A percentile compares a stretch with the other conserved stretches of the same genome.
phyloP scores from a whole-genome alignment of 345 rosid genomes.

The Gossypioides kirkii region DNA sequence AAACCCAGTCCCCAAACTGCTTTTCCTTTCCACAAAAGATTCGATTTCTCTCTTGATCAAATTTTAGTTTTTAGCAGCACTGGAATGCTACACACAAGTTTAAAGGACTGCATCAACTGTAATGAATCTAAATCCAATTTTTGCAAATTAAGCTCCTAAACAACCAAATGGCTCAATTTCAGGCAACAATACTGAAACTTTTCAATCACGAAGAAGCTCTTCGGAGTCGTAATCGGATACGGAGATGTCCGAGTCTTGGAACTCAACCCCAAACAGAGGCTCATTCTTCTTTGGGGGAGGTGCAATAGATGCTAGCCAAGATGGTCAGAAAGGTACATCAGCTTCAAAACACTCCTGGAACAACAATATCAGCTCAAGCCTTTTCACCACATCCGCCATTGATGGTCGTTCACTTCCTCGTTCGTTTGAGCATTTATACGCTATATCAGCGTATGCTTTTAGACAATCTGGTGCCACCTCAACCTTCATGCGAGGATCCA shows the following conservation, averaged over 20 bases:
- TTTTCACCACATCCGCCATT: conserved; percentile 37
- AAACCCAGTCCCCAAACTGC: too few relatives aligned
- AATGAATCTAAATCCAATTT: conserved; percentile 2
- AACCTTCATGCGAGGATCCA: conserved; percentile 24
- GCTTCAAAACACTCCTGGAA: conserved; percentile 18
- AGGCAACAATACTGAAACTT: not conserved
- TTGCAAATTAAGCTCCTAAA: not conserved
- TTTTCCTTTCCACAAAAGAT: too few relatives aligned
- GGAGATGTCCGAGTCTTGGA: not conserved
- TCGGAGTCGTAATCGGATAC: not conserved
- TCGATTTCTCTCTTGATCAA: too few relatives aligned
- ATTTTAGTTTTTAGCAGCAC: too few relatives aligned
- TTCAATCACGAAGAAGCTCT: not conserved
- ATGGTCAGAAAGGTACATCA: conserved; percentile 1
- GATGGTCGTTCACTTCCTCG: conserved; percentile 27
- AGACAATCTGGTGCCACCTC: conserved; percentile 28
- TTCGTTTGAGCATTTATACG: conserved; percentile 29
- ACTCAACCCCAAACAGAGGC: not conserved
- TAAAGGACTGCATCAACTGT: not conserved
- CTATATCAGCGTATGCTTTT: conserved; percentile 28
- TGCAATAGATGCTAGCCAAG: not conserved
- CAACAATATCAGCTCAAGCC: conserved; percentile 28
- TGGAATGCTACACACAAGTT: too few relatives aligned
- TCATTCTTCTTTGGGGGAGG: not conserved
- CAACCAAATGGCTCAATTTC: not conserved